Conservation (phyloP, 78 protist species). For the Anaeramoeba flamelloides region DNA sequence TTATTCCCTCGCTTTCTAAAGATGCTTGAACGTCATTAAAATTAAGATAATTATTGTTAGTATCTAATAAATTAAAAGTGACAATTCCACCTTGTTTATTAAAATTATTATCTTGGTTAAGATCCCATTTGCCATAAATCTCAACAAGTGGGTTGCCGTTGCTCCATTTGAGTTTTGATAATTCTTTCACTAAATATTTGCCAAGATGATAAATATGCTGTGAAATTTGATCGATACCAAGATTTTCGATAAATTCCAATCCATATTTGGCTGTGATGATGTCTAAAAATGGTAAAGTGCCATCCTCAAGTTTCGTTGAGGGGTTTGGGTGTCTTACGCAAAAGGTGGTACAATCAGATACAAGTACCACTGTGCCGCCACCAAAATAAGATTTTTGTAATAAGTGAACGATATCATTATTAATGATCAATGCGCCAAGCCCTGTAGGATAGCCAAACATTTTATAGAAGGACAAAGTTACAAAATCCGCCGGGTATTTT, state of each 20-base stretch:
- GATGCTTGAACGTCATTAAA: no score
- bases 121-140: constrained; percentile 12
- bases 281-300: constrained; percentile 16
- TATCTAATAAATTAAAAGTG: no score
- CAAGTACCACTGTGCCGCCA: constrained; percentile 1
- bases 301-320: constrained; percentile 12
- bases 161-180: neutral
- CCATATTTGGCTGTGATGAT: constrained; percentile 9
- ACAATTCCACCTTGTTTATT: neutral
- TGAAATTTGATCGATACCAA: no score
- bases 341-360: neutral
- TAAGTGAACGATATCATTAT: constrained; percentile 13
- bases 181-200: no score
- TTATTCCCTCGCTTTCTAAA: no score
- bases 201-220: no score
- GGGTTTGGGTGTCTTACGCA: neutral
- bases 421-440: constrained; percentile 62
- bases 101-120: neutral
- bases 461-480: constrained; percentile 64
- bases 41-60: no score
- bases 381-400: neutral
- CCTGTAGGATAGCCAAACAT: constrained; percentile 84
- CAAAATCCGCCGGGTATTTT: constrained; percentile 37
- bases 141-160: constrained; percentile 11
- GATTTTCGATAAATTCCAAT: neutral